Evolutionary conservation across 805 yeast genomes (phyloP), one percentile per base, ranked within the genome.

Genomic region (Wickerhamomyces rabaulensis): DNA sequence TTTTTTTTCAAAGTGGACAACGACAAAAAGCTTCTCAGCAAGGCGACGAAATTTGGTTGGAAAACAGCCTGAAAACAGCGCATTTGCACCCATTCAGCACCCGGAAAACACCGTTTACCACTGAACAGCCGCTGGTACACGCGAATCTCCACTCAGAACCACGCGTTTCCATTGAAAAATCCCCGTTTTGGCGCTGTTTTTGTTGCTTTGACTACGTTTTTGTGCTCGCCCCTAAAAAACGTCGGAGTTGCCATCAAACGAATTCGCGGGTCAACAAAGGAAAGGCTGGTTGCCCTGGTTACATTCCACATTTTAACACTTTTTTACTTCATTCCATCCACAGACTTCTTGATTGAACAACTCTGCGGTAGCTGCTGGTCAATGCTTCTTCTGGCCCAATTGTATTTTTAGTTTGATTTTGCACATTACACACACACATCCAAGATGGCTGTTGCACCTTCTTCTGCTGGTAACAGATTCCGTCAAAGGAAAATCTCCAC

Each of bases 401-500:
- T 17, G 36, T 33, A 16, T 33, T 17, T 16, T 33, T 33, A 33
- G 36, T 17, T 33, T 16, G 3, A 4, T n/a, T 31, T n/a, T n/a
- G n/a, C n/a, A n/a, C n/a, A n/a, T n/a, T 10, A 25, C 10, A 25
- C 10, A 25, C 27, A 10, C 10, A 25, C 7, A 31, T 31, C 9
- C 35, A 19, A 35, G 16, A 47, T 47, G 51, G 51, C 41, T 39
- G 44, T 43, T 39, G 54, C 53, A 16, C 60, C 61, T 23, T 45
- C 57, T 2, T 52, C 60, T 26, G 61, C 63, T 27, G 62, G 63
- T 33, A 50, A 51, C 38, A 45, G 97, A 51, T 91, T 91, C 67
- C 82, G 99, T 54, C 97, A 92, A 72, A 78, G 98, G 50, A 94
- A 94, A 69, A 91, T 92, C 54, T 85, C 95, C 41, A 94, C 91